Conservation (phyloP, 306 rosid genomes). For the Glycyrrhiza uralensis region DNA sequence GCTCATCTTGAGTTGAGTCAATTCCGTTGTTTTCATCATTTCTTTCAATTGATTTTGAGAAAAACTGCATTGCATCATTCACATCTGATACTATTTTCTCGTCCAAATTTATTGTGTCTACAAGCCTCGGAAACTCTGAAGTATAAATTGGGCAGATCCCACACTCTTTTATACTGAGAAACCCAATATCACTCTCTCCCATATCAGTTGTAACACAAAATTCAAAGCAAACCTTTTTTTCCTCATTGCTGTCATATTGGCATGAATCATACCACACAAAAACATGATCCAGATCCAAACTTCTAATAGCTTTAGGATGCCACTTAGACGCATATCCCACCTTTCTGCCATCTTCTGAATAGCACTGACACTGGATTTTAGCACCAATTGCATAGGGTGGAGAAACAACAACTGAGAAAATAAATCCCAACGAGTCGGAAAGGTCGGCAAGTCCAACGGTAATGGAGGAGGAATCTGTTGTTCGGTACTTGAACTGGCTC, state of each 20-base stretch:
- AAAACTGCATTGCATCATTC: neutral
- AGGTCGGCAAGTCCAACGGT: neutral
- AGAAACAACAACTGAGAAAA: slow-evolving; percentile 25
- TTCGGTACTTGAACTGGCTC: neutral
- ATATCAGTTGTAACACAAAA: neutral
- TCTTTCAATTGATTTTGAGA: too few species aligned
- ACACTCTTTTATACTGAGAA: slow-evolving; percentile 12
- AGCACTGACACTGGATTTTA: neutral
- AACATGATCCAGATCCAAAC: slow-evolving; percentile 35
- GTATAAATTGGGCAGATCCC: neutral
- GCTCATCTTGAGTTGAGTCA: too few species aligned
- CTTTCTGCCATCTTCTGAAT: neutral
- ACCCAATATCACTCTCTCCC: neutral
- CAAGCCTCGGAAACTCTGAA: neutral
- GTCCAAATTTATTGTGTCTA: neutral
- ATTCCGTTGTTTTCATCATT: too few species aligned
- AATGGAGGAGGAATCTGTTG: neutral
- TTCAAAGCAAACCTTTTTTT: neutral
- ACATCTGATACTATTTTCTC: neutral
- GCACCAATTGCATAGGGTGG: neutral
- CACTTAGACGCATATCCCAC: too few species aligned
- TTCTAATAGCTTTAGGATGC: too few species aligned
- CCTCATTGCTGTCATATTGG: slow-evolving; percentile 12
- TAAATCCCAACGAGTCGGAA: slow-evolving; percentile 6
- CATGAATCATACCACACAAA: slow-evolving; percentile 35